phyloP scores from a whole-genome alignment of 805 yeast genomes.

The Candida verbasci region DNA sequence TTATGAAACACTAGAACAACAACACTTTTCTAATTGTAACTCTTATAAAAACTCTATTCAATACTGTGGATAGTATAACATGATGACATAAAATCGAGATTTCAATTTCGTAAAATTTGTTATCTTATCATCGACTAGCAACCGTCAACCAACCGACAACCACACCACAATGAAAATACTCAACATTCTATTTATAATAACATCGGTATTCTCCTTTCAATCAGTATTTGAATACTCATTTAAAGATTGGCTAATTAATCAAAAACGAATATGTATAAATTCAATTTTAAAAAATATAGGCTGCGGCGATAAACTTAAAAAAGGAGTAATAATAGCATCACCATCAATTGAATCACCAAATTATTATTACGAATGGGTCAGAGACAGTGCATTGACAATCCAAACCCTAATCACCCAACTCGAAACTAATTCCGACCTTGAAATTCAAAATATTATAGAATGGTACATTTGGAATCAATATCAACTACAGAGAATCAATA shows the following conservation, averaged over 20 bases:
- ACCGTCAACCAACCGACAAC: no score
- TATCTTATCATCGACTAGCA: no score
- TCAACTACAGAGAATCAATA: slow-evolving; percentile 59
- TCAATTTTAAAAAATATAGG: slow-evolving; percentile 2
- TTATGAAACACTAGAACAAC: no score
- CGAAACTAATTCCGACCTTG: slow-evolving; percentile 2
- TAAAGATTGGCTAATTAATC: not conserved
- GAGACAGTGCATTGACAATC: slow-evolving; percentile 84
- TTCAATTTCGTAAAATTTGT: no score
- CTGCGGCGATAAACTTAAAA: not conserved
- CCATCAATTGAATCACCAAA: slow-evolving; percentile 71
- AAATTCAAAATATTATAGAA: slow-evolving; percentile 35
- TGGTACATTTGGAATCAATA: slow-evolving; percentile 59
- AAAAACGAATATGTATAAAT: slow-evolving; percentile 2
- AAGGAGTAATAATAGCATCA: slow-evolving; percentile 80
- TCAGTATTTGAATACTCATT: not conserved
- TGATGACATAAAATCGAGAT: no score
- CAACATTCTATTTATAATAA: not conserved
- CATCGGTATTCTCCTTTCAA: not conserved
- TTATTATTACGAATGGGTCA: slow-evolving; percentile 85
- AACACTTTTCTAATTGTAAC: no score
- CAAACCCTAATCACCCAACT: slow-evolving; percentile 51
- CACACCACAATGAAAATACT: no score
- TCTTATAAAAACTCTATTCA: no score
- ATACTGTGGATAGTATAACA: no score